Base-by-base conservation (phyloP, 192 early-diverging fungal genomes). In the Cetraspora pellucida region DNA sequence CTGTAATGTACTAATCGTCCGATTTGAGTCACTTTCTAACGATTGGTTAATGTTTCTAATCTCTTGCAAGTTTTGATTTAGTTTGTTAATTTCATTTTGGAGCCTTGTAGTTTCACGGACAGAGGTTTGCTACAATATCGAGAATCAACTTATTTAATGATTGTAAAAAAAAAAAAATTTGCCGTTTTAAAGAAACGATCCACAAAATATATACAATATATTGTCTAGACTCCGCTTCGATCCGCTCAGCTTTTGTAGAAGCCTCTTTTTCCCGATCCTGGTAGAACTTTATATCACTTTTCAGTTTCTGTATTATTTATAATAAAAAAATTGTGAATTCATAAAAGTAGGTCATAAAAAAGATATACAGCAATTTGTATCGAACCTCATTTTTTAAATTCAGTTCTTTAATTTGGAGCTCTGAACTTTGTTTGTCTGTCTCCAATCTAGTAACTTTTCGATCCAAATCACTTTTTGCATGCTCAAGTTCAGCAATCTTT, bases 401-500 rank as follows among this genome's bases (percentile, higher is more conserved):
- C 14, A 65, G n/a, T 65, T 65, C 63, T 43, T 37, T 28, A n/a
- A n/a, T 65, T n/a, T 43, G 28, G n/a, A 65, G 63, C 3, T 65
- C 63, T n/a, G 43, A n/a, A 65, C 10, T 65, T 43, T 65, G 28
- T 1, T 65, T 65, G 17, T 65, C 31, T 2, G 63, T 37, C 63
- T 65, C 63, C n/a, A 65, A 19, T 65, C 37, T 65, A 45, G 30
- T 2, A n/a, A 65, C 7, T 43, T 65, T 65, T 37, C 28, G 3
- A 19, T 65, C 63, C n/a, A 65, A 65, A 44, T 65, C 37, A 43
- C 43, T 37, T 28, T 65, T 65, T 43, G 37, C n/a, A n/a, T 37
- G 28, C n/a, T 65, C 63, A 3, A 65, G 63, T 43, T 27, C 28
- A n/a, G 28, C 8, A 43, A 65, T 65, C n/a, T 65, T 65, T 7